These are phyloP conservation scores for Tephrocybe sp. DNA, from an alignment of 768 basidiomycete genomes.

Conservation along the genomic window DNA sequence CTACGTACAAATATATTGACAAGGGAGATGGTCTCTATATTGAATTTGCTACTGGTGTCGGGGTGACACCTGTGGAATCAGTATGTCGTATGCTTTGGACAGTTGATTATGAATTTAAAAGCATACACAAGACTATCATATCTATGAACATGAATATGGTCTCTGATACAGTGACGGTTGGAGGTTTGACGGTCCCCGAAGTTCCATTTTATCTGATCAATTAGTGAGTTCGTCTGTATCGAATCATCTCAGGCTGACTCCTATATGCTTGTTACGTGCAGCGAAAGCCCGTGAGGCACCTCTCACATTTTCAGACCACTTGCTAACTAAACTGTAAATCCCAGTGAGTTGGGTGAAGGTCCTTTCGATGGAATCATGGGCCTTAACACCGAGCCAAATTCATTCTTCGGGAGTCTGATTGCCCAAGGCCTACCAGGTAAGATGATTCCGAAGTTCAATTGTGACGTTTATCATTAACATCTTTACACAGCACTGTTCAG, in stretches of 20 bases:
- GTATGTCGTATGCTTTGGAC: neutral
- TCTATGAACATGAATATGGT: conserved; percentile 40
- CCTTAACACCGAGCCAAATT: conserved; percentile 45
- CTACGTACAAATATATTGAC: conserved; percentile 15
- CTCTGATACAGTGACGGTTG: conserved; percentile 47
- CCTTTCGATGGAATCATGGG: conserved; percentile 28
- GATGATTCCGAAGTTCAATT: conserved; percentile 9
- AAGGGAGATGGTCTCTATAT: conserved; percentile 8
- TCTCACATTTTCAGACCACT: conserved; percentile 39
- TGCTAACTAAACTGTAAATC: neutral
- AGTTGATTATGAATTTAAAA: no score
- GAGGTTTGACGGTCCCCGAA: conserved; percentile 24
- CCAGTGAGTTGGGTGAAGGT: conserved; percentile 1
- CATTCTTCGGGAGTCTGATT: conserved; percentile 45
- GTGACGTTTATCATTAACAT: neutral
- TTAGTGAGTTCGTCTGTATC: conserved; percentile 19
- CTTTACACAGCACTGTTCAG: conserved; percentile 42
- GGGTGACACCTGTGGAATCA: conserved; percentile 11
- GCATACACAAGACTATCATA: no score
- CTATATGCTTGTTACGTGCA: conserved; percentile 41
- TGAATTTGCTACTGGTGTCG: conserved; percentile 13
- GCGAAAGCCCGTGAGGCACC: conserved; percentile 50
- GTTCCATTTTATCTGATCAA: conserved; percentile 16
- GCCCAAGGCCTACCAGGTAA: conserved; percentile 47
- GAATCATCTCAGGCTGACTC: conserved; percentile 31